Evolutionary conservation across 2,329 filamentous ascomycete genomes (phyloP).

Genomic region (Karstenula rhodostoma): DNA sequence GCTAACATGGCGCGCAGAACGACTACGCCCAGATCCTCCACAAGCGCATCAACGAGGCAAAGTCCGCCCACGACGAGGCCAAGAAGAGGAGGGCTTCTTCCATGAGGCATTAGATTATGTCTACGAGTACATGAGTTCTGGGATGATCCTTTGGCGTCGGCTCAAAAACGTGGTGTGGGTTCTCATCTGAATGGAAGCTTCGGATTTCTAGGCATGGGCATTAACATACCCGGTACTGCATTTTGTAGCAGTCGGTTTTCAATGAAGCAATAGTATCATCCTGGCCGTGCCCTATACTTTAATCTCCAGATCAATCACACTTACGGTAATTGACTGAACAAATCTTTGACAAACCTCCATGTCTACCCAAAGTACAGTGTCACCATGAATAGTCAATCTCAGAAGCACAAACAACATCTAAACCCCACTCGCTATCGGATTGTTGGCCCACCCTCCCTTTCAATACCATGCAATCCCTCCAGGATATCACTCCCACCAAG

Average conservation of each 20-base stretch:
- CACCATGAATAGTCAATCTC: background rate
- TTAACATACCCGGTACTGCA: constrained; percentile 49
- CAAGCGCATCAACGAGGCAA: constrained; percentile 97
- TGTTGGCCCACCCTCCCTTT: constrained; percentile 64
- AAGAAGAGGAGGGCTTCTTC: constrained; percentile 98
- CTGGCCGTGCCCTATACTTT: constrained; percentile 24
- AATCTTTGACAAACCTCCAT: background rate
- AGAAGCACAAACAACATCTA: background rate
- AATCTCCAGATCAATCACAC: background rate
- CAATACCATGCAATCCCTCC: constrained; percentile 81
- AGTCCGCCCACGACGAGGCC: constrained; percentile 89
- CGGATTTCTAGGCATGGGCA: constrained; percentile 45
- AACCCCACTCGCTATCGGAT: constrained; percentile 45
- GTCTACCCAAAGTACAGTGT: background rate
- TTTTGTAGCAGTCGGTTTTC: constrained; percentile 42
- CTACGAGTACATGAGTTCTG: constrained; percentile 45
- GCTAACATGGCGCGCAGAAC: constrained; percentile 65
- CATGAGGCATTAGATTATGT: constrained; percentile 50
- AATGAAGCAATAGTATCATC: constrained; percentile 50
- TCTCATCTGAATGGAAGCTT: constrained; percentile 44
- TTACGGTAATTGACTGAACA: background rate
- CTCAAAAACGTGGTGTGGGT: constrained; percentile 45
- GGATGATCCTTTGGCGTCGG: constrained; percentile 49
- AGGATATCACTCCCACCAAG: constrained; percentile 86
- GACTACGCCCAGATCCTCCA: constrained; percentile 96